These are phyloP conservation scores for Solanum stenotomum DNA, from an alignment of 257 asterid genomes.

Conservation along the genomic window DNA sequence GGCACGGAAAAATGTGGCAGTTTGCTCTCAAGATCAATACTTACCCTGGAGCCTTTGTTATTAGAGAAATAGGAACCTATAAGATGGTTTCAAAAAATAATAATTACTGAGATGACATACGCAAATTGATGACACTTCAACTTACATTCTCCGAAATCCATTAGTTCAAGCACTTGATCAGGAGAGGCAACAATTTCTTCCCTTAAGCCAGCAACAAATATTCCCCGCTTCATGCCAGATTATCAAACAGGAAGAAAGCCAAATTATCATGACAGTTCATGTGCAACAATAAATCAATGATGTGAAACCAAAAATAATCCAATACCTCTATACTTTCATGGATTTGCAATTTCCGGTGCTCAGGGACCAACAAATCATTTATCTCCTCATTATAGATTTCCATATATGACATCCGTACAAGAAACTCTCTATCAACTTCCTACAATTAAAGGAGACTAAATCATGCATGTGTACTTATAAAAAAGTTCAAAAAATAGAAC, in stretches of 20 bases:
- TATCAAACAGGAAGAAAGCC: background rate
- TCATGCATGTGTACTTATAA: background rate
- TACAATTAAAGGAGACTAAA: conserved; percentile 6
- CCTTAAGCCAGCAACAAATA: conserved; percentile 92
- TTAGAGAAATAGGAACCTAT: background rate
- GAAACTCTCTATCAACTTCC: conserved; percentile 81
- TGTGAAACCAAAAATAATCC: background rate
- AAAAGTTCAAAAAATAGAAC: background rate
- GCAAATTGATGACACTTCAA: background rate
- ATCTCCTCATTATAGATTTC: conserved; percentile 96
- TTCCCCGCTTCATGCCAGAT: conserved; percentile 60
- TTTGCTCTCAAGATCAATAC: background rate
- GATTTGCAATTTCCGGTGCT: conserved; percentile 77
- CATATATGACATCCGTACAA: conserved; percentile 94
- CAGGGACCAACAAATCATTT: conserved; percentile 94
- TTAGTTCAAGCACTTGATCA: conserved; percentile 75
- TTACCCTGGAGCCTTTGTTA: background rate
- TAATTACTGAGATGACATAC: background rate
- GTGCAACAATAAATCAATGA: background rate
- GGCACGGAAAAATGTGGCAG: background rate
- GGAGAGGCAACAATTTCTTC: conserved; percentile 93
- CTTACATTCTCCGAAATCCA: conserved; percentile 95
- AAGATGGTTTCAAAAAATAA: background rate
- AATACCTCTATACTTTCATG: conserved; percentile 92
- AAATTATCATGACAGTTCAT: background rate